Conservation (phyloP, 78 protist species). For the Cavenderia fasciculata region DNA sequence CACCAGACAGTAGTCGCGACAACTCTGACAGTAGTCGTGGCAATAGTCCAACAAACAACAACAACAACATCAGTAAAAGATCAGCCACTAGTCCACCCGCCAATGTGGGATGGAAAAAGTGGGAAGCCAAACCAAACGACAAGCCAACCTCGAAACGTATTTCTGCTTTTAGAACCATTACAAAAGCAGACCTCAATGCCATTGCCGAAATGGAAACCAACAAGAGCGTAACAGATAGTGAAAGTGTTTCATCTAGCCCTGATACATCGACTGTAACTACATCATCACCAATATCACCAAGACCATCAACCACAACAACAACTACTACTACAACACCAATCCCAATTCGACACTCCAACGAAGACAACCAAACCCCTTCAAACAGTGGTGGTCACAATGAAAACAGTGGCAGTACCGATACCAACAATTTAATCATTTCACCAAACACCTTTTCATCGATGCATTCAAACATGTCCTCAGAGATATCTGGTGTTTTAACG, state of each 20-base stretch:
- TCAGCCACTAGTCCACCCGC: background rate
- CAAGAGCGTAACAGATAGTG: too few species aligned
- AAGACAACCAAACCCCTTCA: too few species aligned
- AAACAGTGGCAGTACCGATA: too few species aligned
- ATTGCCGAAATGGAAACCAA: too few species aligned
- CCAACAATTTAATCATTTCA: too few species aligned
- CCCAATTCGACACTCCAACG: too few species aligned
- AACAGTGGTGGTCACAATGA: background rate
- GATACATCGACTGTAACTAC: too few species aligned
- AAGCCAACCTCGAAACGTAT: background rate
- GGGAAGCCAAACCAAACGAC: conserved; percentile 1
- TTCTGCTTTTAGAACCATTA: conserved; percentile 25
- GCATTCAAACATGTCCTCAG: background rate
- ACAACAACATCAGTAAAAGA: background rate
- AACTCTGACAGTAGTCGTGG: background rate
- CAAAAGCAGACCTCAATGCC: too few species aligned
- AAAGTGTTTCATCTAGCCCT: too few species aligned
- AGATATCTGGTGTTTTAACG: background rate
- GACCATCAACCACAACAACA: too few species aligned
- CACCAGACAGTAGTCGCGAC: background rate
- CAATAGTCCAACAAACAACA: background rate
- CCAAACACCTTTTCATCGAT: conserved; percentile 6
- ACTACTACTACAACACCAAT: too few species aligned
- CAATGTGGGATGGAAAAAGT: conserved; percentile 5
- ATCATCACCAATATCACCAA: too few species aligned